A percentile compares a stretch with the other conserved stretches of the same genome.
These are phyloP conservation scores for Akebia trifoliata DNA, from an alignment of 164 flowering plant genomes.

Conservation along the genomic window DNA sequence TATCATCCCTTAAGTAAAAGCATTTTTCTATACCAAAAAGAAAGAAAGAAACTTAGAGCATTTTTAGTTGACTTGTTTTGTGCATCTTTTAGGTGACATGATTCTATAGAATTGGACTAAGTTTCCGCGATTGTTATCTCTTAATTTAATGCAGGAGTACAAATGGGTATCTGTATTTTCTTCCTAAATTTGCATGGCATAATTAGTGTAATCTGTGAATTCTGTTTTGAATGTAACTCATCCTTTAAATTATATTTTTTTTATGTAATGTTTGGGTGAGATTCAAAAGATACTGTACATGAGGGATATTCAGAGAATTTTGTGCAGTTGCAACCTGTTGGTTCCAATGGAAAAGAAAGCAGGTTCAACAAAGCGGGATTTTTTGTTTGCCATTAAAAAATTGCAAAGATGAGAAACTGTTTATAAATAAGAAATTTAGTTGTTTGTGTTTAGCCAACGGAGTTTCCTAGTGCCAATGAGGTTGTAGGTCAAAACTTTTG, in stretches of 20 bases:
- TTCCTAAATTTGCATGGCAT: not conserved
- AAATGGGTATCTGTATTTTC: not conserved
- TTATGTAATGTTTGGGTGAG: not conserved
- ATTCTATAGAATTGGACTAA: not conserved
- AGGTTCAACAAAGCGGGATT: no score
- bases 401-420: not conserved
- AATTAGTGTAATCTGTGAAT: not conserved
- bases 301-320: not conserved
- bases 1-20: constrained; percentile 4
- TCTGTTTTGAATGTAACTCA: not conserved
- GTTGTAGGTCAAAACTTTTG: not conserved
- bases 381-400: no score
- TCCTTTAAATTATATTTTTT: not conserved
- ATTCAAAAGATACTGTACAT: not conserved
- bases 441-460: not conserved
- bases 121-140: not conserved
- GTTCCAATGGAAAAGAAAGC: not conserved
- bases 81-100: not conserved
- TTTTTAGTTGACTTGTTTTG: not conserved
- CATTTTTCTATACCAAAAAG: no score
- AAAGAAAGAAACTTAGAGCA: no score
- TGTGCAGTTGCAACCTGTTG: not conserved
- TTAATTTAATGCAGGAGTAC: not conserved
- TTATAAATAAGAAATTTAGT: not conserved
- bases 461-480: not conserved